Conservation (phyloP, 1,139 yeast species). For the Blastobotrys indianensis region DNA sequence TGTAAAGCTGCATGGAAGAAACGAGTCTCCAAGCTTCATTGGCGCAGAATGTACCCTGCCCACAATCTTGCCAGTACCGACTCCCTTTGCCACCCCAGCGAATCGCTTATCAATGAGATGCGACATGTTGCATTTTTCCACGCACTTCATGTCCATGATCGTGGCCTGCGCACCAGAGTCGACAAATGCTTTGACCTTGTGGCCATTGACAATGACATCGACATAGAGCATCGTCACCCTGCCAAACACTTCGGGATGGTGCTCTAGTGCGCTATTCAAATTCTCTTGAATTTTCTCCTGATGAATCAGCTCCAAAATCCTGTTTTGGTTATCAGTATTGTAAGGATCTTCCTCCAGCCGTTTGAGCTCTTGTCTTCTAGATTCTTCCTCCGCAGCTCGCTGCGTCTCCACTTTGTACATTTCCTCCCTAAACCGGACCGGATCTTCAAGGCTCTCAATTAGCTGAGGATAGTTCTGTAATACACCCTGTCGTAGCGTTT, state of each 20-base stretch:
- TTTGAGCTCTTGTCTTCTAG: constrained; percentile 45
- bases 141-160: constrained; percentile 69
- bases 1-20: constrained; percentile 72
- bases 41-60: constrained; percentile 92
- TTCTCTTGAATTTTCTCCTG: constrained; percentile 75
- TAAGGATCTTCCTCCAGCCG: constrained; percentile 60
- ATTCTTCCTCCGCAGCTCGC: constrained; percentile 29
- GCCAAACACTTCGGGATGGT: constrained; percentile 85
- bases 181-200: constrained; percentile 82
- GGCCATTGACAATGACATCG: constrained; percentile 69
- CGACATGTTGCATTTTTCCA: constrained; percentile 63
- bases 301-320: constrained; percentile 61
- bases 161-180: constrained; percentile 96
- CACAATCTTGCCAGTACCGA: constrained; percentile 70
- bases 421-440: constrained; percentile 46
- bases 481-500: constrained; percentile 31
- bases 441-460: constrained; percentile 43
- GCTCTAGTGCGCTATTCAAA: constrained; percentile 71
- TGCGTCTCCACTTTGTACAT: constrained; percentile 36
- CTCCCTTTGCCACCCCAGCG: constrained; percentile 82
- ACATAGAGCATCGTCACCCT: constrained; percentile 79
- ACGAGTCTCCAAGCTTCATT: constrained; percentile 62
- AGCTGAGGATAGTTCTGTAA: constrained; percentile 35
- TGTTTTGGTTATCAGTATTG: constrained; percentile 63
- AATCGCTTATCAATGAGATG: constrained; percentile 78